A percentile compares a stretch with the other conserved stretches of the same genome.
These are phyloP conservation scores for Spirogloea muscicola DNA, from an alignment of 139 green algal genomes.

Conservation along the genomic window DNA sequence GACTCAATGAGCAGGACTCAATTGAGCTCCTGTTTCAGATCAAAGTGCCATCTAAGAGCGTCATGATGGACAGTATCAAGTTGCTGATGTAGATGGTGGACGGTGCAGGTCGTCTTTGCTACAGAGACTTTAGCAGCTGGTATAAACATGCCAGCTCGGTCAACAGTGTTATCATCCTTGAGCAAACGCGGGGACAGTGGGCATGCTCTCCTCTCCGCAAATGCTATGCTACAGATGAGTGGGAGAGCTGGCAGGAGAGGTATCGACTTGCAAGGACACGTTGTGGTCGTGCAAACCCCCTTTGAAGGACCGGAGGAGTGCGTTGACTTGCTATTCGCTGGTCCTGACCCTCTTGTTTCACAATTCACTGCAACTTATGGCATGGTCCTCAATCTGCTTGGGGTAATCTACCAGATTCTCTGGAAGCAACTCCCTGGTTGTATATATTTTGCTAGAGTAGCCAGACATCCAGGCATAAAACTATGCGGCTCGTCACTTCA, in stretches of 20 bases:
- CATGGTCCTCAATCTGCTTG: slow-evolving; percentile 54
- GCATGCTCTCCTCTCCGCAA: slow-evolving; percentile 30
- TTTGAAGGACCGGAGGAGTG: slow-evolving; percentile 49
- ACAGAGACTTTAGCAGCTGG: slow-evolving; percentile 95
- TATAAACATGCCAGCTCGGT: slow-evolving; percentile 96
- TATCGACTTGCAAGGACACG: slow-evolving; percentile 32
- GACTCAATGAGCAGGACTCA: too few relatives aligned
- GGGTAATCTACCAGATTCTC: too few relatives aligned
- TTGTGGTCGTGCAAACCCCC: slow-evolving; percentile 46
- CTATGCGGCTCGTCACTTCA: too few relatives aligned
- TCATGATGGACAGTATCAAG: neutral
- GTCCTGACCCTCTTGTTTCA: slow-evolving; percentile 41
- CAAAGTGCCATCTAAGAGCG: too few relatives aligned
- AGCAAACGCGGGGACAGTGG: slow-evolving; percentile 40
- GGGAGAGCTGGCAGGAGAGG: slow-evolving; percentile 43
- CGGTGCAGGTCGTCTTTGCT: slow-evolving; percentile 80
- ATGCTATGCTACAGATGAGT: slow-evolving; percentile 52
- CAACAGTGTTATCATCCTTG: slow-evolving; percentile 45
- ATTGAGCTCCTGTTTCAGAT: too few relatives aligned
- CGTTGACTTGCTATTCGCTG: slow-evolving; percentile 23
- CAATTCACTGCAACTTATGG: slow-evolving; percentile 54
- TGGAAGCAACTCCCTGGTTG: too few relatives aligned
- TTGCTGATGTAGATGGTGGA: neutral
- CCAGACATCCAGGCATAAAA: too few relatives aligned
- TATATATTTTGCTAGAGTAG: too few relatives aligned